phyloP scores from a whole-genome alignment of 2,329 filamentous ascomycete species.

The Neonectria faginata region DNA sequence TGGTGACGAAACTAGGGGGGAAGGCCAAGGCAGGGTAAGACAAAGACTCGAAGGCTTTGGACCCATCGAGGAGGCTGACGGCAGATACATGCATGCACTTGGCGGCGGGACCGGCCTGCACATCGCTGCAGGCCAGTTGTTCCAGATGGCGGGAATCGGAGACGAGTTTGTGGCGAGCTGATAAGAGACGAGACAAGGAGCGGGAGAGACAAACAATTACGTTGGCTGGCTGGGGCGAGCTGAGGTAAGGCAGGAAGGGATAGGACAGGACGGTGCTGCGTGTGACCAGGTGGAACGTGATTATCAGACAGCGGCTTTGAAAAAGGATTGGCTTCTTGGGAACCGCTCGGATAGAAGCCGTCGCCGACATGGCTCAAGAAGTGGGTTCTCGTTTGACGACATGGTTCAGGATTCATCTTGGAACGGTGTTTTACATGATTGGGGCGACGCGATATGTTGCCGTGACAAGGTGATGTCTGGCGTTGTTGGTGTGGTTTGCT shows the following conservation, averaged over 20 bases:
- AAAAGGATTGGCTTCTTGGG: background rate
- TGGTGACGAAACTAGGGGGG: constrained; percentile 18
- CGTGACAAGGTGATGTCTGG: constrained; percentile 17
- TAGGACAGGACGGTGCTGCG: background rate
- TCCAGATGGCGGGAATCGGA: constrained; percentile 24
- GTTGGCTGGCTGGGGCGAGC: background rate
- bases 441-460: constrained; percentile 7
- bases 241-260: background rate
- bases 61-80: constrained; percentile 23
- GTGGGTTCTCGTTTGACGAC: constrained; percentile 9
- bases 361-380: constrained; percentile 3
- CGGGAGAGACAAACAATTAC: background rate
- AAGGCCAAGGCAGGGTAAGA: constrained; percentile 12
- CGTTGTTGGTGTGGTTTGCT: constrained; percentile 5
- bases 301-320: background rate
- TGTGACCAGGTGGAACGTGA: background rate
- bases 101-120: constrained; percentile 16
- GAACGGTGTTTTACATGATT: constrained; percentile 8
- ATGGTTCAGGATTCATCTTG: constrained; percentile 17
- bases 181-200: constrained; percentile 18
- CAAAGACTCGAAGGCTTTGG: constrained; percentile 15
- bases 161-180: constrained; percentile 9
- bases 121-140: constrained; percentile 25
- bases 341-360: background rate
- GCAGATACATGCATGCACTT: constrained; percentile 21